Conservation (phyloP, 768 basidiomycete species). For the Leccinum uliginosum region DNA sequence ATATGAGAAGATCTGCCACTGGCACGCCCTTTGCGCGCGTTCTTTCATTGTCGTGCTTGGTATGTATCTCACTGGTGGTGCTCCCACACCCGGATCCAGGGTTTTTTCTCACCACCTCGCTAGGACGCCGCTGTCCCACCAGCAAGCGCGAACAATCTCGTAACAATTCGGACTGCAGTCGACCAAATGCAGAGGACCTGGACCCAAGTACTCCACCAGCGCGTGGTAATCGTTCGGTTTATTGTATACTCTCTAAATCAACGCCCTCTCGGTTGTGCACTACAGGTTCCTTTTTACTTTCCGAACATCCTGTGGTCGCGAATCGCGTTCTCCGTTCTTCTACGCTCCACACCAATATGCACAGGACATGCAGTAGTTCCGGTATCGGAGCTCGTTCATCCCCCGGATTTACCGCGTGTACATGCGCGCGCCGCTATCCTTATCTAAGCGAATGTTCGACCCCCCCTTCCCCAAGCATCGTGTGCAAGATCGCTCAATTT, state of each 20-base stretch:
- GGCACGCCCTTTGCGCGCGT: slow-evolving; percentile 30
- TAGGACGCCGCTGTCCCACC: slow-evolving; percentile 8
- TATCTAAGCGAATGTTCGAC: slow-evolving; percentile 26
- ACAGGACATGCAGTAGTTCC: slow-evolving; percentile 7
- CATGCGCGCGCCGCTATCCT: slow-evolving; percentile 8
- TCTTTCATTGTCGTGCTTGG: slow-evolving; percentile 11
- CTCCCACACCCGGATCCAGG: slow-evolving; percentile 18
- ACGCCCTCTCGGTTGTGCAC: neutral
- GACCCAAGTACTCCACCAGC: slow-evolving; percentile 24
- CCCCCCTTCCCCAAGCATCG: neutral
- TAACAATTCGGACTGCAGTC: slow-evolving; percentile 16
- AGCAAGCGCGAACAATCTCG: slow-evolving; percentile 17
- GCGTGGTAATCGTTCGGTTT: slow-evolving; percentile 24
- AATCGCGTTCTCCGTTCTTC: slow-evolving; percentile 2
- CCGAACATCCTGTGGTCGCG: slow-evolving; percentile 15
- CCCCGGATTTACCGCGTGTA: slow-evolving; percentile 16
- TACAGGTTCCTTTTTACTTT: slow-evolving; percentile 1
- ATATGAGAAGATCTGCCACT: slow-evolving; percentile 21
- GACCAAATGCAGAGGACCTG: slow-evolving; percentile 19
- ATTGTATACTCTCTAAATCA: neutral
- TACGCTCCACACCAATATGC: neutral
- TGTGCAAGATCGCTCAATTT: neutral
- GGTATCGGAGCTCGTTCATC: slow-evolving; percentile 21
- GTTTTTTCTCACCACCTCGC: slow-evolving; percentile 23
- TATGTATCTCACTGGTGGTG: slow-evolving; percentile 8